A percentile compares a stretch with the other conserved stretches of the same genome.
Conservation (phyloP, 139 green algal genomes). For the Penium margaritaceum region DNA sequence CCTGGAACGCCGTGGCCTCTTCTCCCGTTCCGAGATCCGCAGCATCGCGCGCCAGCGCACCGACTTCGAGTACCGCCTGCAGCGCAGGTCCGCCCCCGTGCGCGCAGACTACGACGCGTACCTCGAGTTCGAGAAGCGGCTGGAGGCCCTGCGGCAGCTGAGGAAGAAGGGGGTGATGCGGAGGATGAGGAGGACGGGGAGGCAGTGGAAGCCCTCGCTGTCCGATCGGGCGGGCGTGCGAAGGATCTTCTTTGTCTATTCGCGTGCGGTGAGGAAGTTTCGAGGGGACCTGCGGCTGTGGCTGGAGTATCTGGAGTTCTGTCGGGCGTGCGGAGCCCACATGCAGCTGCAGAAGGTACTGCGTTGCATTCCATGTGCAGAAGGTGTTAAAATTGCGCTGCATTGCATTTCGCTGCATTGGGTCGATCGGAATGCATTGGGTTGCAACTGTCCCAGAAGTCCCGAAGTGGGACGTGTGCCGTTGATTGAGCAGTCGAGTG, state of each 20-base stretch:
- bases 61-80: constrained; percentile 81
- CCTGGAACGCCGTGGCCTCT: constrained; percentile 75
- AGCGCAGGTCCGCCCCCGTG: constrained; percentile 57
- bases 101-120: constrained; percentile 71
- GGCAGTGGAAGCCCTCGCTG: too few species aligned
- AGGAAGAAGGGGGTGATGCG: too few species aligned
- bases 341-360: constrained; percentile 43
- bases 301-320: constrained; percentile 71
- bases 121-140: constrained; percentile 46
- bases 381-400: too few species aligned
- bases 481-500: too few species aligned
- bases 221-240: constrained; percentile 61
- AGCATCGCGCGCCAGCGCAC: constrained; percentile 50
- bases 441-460: too few species aligned
- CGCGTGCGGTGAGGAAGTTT: constrained; percentile 78
- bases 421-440: too few species aligned
- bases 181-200: too few species aligned
- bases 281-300: constrained; percentile 75
- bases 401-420: too few species aligned
- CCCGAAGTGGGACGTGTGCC: too few species aligned
- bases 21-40: constrained; percentile 69
- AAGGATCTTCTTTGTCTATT: constrained; percentile 82
- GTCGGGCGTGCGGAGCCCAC: background rate
- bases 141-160: constrained; percentile 43
- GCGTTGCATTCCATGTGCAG: too few species aligned